phyloP scores from a whole-genome alignment of 148 eudicot genomes.

The Camellia japonica region DNA sequence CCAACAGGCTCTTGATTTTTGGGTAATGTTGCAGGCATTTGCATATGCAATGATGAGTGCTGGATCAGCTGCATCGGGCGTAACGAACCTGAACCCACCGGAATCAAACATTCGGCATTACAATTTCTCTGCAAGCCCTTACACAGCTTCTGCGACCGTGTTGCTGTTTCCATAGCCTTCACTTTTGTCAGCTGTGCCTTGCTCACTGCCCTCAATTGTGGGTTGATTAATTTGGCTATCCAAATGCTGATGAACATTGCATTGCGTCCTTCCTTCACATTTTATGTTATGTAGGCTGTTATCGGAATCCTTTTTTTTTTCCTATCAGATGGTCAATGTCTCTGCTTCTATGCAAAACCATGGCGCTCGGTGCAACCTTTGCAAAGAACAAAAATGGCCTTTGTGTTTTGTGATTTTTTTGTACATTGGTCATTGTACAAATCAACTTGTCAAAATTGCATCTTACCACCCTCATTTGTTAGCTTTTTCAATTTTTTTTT shows the following conservation, averaged over 20 bases:
- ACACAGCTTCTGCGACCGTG: constrained; percentile 64
- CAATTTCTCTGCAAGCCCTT: constrained; percentile 90
- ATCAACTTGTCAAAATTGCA: too few species aligned
- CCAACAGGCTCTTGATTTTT: background rate
- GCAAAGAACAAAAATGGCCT: too few species aligned
- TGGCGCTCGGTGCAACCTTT: too few species aligned
- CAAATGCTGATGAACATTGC: constrained; percentile 24
- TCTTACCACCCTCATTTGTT: too few species aligned
- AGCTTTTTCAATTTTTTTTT: too few species aligned
- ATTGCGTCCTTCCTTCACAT: background rate
- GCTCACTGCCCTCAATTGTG: constrained; percentile 55
- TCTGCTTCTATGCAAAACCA: background rate
- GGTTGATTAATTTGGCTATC: constrained; percentile 73
- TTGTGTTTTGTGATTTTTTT: too few species aligned
- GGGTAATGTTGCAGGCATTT: constrained; percentile 41
- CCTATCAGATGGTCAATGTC: background rate
- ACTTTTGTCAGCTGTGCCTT: constrained; percentile 71
- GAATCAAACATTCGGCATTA: constrained; percentile 74
- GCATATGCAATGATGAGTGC: constrained; percentile 89
- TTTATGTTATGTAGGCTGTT: background rate
- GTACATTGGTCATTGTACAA: too few species aligned
- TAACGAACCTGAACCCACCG: constrained; percentile 75
- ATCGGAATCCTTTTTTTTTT: background rate
- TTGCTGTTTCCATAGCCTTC: constrained; percentile 77
- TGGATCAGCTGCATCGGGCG: constrained; percentile 91